A percentile compares a stretch with the other conserved stretches of the same genome.
These are phyloP conservation scores for Hanseniaspora nectarophila DNA, from an alignment of 805 yeast genomes.

Conservation along the genomic window DNA sequence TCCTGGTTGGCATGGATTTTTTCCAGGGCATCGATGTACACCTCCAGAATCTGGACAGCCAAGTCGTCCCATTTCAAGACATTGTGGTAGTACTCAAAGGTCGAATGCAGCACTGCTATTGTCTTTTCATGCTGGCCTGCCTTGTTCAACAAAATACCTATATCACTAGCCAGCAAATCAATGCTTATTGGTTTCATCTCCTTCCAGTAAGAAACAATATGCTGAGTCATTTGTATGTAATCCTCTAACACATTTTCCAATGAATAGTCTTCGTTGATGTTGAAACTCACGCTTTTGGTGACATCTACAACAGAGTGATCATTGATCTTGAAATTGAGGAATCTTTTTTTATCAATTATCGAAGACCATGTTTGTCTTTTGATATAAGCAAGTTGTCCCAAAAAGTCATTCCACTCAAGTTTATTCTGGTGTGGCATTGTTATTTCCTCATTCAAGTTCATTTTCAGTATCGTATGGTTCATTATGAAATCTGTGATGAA, in stretches of 20 bases:
- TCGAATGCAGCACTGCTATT: slow-evolving; percentile 48
- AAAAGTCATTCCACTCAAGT: slow-evolving; percentile 8
- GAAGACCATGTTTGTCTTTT: slow-evolving; percentile 9
- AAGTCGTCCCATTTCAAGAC: slow-evolving; percentile 61
- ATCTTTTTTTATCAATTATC: not conserved
- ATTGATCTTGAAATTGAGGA: slow-evolving; percentile 3
- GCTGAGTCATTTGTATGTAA: slow-evolving; percentile 45
- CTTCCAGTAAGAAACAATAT: slow-evolving; percentile 19
- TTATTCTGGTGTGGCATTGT: not conserved
- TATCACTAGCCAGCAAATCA: slow-evolving; percentile 63
- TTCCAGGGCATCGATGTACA: slow-evolving; percentile 56
- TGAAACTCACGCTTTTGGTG: slow-evolving; percentile 20
- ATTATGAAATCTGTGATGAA: slow-evolving; percentile 1
- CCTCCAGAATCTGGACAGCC: slow-evolving; percentile 52
- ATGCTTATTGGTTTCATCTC: slow-evolving; percentile 47
- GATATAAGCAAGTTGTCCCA: slow-evolving; percentile 3
- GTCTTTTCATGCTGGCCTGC: slow-evolving; percentile 48
- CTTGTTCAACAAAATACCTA: slow-evolving; percentile 58
- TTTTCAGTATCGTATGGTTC: not conserved
- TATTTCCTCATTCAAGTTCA: not conserved
- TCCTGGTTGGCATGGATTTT: not conserved
- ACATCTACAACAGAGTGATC: not conserved
- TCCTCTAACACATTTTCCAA: slow-evolving; percentile 18
- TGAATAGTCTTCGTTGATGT: slow-evolving; percentile 24
- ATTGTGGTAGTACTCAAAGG: slow-evolving; percentile 53